Evolutionary conservation across 1,284 basidiomycete genomes (phyloP).

Genomic region (Porogramme epimiltina): DNA sequence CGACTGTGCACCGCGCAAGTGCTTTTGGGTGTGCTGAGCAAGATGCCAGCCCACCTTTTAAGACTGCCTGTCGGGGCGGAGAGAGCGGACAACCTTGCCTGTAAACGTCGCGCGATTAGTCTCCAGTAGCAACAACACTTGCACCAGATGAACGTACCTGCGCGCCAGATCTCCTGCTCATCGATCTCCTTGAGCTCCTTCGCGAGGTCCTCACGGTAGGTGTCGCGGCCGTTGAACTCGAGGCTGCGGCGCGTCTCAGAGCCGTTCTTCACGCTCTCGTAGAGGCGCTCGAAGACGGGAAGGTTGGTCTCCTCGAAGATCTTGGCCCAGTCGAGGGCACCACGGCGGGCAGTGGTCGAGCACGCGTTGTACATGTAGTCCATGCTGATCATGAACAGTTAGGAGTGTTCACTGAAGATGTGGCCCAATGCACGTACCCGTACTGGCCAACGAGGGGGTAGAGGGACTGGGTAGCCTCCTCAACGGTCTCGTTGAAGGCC

Average conservation of each 20-base stretch:
- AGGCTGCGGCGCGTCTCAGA: conserved; percentile 97
- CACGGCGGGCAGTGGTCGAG: conserved; percentile 98
- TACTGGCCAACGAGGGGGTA: conserved; percentile 97
- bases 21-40: conserved; percentile 21
- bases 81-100: conserved; percentile 77
- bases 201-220: conserved; percentile 93
- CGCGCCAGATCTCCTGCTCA: conserved; percentile 97
- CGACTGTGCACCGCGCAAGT: conserved; percentile 16
- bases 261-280: conserved; percentile 93
- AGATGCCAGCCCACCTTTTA: conserved; percentile 5
- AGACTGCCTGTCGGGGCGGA: conserved; percentile 75
- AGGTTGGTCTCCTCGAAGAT: conserved; percentile 93
- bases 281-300: conserved; percentile 94
- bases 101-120: too few relatives aligned
- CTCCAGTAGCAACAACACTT: too few relatives aligned
- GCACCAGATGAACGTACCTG: conserved; percentile 54
- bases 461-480: conserved; percentile 98
- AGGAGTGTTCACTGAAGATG: conserved; percentile 1
- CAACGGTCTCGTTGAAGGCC: conserved; percentile 99
- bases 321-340: conserved; percentile 99
- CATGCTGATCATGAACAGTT: conserved; percentile 63
- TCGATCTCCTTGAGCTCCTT: conserved; percentile 96
- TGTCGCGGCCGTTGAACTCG: conserved; percentile 92
- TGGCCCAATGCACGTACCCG: conserved; percentile 54
- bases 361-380: conserved; percentile 99